phyloP scores from a whole-genome alignment of 768 basidiomycete species.

The Pulveroboletus ravenelii region DNA sequence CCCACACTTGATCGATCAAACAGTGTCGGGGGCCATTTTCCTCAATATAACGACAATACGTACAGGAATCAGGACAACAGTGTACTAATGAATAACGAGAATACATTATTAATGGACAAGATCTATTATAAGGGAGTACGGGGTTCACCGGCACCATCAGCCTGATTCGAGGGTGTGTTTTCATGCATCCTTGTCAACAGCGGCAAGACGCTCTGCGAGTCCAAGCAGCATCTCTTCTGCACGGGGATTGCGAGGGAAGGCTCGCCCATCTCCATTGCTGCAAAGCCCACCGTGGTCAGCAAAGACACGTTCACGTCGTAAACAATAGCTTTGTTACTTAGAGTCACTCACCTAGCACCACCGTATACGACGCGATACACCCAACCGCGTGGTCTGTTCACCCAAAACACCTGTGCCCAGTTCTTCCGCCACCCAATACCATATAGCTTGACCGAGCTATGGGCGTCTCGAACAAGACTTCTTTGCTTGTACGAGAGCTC shows the following conservation, averaged over 20 bases:
- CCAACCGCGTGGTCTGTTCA: slow-evolving; percentile 49
- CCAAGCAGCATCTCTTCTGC: slow-evolving; percentile 63
- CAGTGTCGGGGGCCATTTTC: not conserved
- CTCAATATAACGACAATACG: not conserved
- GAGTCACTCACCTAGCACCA: slow-evolving; percentile 53
- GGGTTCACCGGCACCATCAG: not conserved
- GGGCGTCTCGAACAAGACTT: slow-evolving; percentile 58
- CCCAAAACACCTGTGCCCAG: slow-evolving; percentile 65
- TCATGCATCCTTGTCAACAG: slow-evolving; percentile 48
- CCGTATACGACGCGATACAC: slow-evolving; percentile 52
- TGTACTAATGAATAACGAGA: slow-evolving; percentile 5
- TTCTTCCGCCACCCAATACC: slow-evolving; percentile 73
- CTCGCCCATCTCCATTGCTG: slow-evolving; percentile 63
- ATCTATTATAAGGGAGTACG: not conserved
- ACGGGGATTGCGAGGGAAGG: slow-evolving; percentile 63
- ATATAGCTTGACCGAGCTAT: slow-evolving; percentile 57
- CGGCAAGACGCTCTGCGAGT: slow-evolving; percentile 58
- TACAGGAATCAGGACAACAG: slow-evolving; percentile 5
- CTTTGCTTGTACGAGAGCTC: slow-evolving; percentile 66
- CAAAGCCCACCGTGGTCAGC: slow-evolving; percentile 4
- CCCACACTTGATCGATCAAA: too few species aligned
- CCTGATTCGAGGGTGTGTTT: not conserved
- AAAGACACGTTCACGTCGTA: not conserved
- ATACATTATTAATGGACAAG: slow-evolving; percentile 3
- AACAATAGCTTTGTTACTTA: not conserved